These are phyloP conservation scores for Penicillium robsamsonii DNA, from an alignment of 495 filamentous ascomycete genomes.

Conservation along the genomic window DNA sequence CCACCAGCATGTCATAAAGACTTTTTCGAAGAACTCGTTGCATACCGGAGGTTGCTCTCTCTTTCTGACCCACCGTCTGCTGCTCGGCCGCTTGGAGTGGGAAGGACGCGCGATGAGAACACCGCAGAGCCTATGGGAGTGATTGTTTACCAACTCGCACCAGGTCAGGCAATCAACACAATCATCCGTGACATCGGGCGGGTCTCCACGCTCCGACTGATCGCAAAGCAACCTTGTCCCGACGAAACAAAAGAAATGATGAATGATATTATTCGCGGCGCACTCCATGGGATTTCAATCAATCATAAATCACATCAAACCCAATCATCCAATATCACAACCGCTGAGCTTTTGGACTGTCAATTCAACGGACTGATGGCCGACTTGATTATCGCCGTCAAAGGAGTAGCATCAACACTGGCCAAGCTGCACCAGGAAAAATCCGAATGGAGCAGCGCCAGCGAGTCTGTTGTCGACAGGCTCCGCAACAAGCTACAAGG, in stretches of 20 bases:
- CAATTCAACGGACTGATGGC: background rate
- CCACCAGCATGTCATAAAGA: constrained; percentile 1
- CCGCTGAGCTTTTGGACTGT: background rate
- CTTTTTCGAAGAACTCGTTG: constrained; percentile 2
- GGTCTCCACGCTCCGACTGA: background rate
- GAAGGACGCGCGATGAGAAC: background rate
- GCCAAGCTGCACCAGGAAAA: background rate
- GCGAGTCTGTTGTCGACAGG: background rate
- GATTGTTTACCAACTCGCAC: constrained; percentile 3
- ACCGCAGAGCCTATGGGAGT: background rate
- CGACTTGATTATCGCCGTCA: background rate
- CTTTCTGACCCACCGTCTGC: constrained; percentile 3
- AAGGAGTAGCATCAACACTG: background rate
- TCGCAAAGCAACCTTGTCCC: background rate
- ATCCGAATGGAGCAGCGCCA: background rate
- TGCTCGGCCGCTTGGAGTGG: background rate
- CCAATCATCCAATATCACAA: background rate
- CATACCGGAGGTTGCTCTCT: background rate
- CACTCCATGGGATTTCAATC: background rate
- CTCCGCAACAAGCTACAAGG: constrained; percentile 1
- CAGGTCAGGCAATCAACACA: constrained; percentile 1
- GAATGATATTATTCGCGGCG: constrained; percentile 1
- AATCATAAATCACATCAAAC: background rate
- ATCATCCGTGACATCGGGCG: constrained; percentile 1
- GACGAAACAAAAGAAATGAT: constrained; percentile 1